Percentiles rank a stretch among this genome's conserved stretches.
phyloP scores from a whole-genome alignment of 768 basidiomycete genomes.

The Phlegmacium glaucopus region DNA sequence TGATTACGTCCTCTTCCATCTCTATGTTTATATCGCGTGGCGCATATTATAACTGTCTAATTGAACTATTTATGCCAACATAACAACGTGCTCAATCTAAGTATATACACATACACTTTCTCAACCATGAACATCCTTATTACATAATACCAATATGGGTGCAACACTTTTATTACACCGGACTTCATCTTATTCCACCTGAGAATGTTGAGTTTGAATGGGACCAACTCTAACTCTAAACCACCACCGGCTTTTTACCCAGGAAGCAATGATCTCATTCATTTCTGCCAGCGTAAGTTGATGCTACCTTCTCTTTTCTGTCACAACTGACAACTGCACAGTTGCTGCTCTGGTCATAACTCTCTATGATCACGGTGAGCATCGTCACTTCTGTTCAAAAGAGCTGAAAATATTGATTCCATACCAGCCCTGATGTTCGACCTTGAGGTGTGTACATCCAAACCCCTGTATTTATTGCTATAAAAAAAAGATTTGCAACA shows the following conservation, averaged over 20 bases:
- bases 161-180: too few species aligned
- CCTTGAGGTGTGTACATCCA: conserved; percentile 12
- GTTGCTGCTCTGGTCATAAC: conserved; percentile 17
- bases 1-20: too few species aligned
- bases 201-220: not conserved
- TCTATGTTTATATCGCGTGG: too few species aligned
- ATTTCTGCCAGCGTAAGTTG: conserved; percentile 21
- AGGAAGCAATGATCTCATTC: conserved; percentile 11
- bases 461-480: not conserved
- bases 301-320: not conserved
- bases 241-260: not conserved
- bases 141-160: too few species aligned
- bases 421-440: conserved; percentile 18
- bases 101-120: too few species aligned
- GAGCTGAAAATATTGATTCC: not conserved
- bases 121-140: too few species aligned
- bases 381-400: too few species aligned
- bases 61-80: too few species aligned
- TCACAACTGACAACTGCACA: not conserved
- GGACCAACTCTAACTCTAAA: conserved; percentile 2
- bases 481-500: not conserved
- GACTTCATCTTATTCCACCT: not conserved
- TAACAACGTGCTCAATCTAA: too few species aligned
- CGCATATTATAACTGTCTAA: too few species aligned
- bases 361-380: conserved; percentile 22